phyloP scores from a whole-genome alignment of 202 grass and related monocot genomes.

The Setaria viridis region DNA sequence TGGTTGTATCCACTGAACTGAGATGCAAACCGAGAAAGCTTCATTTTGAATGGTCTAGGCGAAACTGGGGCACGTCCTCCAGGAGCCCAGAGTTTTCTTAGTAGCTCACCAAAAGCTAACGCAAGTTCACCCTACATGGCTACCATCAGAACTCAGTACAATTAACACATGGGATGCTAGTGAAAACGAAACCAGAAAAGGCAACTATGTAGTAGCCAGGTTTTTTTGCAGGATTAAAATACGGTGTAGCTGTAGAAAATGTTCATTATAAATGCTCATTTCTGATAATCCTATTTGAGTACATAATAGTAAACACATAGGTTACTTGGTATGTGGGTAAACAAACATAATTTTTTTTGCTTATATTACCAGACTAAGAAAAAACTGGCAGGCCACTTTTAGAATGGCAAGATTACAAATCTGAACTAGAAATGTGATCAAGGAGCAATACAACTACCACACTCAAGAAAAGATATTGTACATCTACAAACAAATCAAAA shows the following conservation, averaged over 20 bases:
- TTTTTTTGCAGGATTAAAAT: conserved; percentile 7
- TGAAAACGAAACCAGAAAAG: conserved; percentile 44
- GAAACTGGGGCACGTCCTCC: conserved; percentile 83
- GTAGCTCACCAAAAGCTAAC: conserved; percentile 93
- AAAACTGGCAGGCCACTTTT: conserved; percentile 9
- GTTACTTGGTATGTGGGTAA: conserved; percentile 9
- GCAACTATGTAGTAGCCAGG: background rate
- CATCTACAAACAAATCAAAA: conserved; percentile 14
- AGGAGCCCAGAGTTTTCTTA: conserved; percentile 97
- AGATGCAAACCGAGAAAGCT: conserved; percentile 93
- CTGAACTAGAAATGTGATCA: conserved; percentile 23
- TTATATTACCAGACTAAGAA: background rate
- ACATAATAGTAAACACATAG: background rate
- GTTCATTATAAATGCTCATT: conserved; percentile 17
- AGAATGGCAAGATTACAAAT: conserved; percentile 1
- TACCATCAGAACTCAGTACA: conserved; percentile 88
- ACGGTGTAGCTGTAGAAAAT: background rate
- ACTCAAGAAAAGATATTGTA: conserved; percentile 20
- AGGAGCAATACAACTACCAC: conserved; percentile 10
- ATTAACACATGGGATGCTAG: conserved; percentile 48
- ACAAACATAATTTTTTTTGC: conserved; percentile 3
- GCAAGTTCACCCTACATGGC: conserved; percentile 99
- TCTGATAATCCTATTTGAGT: conserved; percentile 13
- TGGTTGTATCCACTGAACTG: conserved; percentile 99
- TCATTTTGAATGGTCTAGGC: conserved; percentile 91